Percentiles rank a stretch among this genome's conserved stretches.
phyloP scores from a whole-genome alignment of 805 yeast genomes.

The Debaryomyces maramus region DNA sequence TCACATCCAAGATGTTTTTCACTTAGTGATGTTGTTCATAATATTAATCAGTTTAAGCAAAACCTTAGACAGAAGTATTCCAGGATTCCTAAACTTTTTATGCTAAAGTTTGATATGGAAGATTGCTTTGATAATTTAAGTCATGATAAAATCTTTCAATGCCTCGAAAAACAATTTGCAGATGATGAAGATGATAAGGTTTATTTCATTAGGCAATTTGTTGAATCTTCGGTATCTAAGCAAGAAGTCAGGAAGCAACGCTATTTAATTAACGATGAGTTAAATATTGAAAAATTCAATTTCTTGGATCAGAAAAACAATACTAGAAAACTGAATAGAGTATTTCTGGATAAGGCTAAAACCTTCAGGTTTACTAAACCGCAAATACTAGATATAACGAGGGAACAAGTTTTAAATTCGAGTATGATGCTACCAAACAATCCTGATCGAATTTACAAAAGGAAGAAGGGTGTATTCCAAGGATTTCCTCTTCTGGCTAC shows the following conservation, averaged over 20 bases:
- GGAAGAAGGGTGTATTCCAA: constrained; percentile 77
- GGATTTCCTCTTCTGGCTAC: constrained; percentile 77
- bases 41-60: constrained; percentile 38
- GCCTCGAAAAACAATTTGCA: constrained; percentile 31
- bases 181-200: constrained; percentile 16
- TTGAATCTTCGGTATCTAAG: constrained; percentile 10
- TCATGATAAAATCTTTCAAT: constrained; percentile 37
- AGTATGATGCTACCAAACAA: constrained; percentile 38
- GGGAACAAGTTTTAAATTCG: constrained; percentile 55
- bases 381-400: constrained; percentile 47
- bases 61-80: constrained; percentile 10
- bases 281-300: constrained; percentile 15
- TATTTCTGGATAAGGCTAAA: constrained; percentile 19
- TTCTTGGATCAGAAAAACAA: constrained; percentile 6
- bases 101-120: constrained; percentile 72
- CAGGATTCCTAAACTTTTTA: constrained; percentile 40
- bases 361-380: constrained; percentile 38
- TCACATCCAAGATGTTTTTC: constrained; percentile 38
- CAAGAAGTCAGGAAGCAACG: constrained; percentile 9
- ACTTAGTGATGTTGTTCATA: constrained; percentile 43
- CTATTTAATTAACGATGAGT: constrained; percentile 14
- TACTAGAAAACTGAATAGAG: background rate
- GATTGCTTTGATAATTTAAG: constrained; percentile 78
- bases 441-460: constrained; percentile 30
- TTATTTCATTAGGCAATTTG: constrained; percentile 21